Percentiles rank a stretch among this genome's conserved stretches.
phyloP scores from a whole-genome alignment of 805 yeast species.

The Tetrapisispora phaffii region DNA sequence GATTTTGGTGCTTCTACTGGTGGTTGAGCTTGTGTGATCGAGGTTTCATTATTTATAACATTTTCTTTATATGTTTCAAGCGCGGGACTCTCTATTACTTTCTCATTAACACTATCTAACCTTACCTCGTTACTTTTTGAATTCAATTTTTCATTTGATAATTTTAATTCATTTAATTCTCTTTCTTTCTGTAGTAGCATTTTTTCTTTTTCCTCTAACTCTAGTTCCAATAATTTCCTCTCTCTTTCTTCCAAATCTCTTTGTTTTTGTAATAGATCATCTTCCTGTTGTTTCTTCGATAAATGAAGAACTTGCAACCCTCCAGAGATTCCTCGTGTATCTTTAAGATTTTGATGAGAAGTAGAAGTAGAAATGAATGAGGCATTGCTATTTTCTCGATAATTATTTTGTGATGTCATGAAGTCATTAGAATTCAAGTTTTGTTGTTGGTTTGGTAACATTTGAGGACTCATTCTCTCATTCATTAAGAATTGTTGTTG shows the following conservation, averaged over 20 bases:
- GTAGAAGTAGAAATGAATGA: not conserved
- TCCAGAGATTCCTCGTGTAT: not conserved
- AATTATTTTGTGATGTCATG: not conserved
- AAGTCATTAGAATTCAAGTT: not conserved
- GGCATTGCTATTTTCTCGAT: not conserved
- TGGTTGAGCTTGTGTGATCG: not conserved
- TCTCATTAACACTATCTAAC: not conserved
- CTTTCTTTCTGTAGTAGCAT: conserved; percentile 2
- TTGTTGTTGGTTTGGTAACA: not conserved
- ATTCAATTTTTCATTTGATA: not conserved
- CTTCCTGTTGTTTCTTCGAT: not conserved
- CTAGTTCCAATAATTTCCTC: conserved; percentile 1
- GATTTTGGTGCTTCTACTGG: not conserved
- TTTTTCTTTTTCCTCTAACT: conserved; percentile 4
- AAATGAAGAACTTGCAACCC: not conserved
- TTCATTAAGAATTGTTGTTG: conserved; percentile 2
- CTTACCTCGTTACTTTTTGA: not conserved
- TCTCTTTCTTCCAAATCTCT: conserved; percentile 3
- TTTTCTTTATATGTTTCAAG: not conserved
- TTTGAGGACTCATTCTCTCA: not conserved
- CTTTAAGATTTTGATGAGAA: not conserved
- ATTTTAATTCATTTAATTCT: not conserved
- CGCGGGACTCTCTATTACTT: not conserved
- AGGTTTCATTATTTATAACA: not conserved
- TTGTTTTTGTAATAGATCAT: not conserved